phyloP scores from a whole-genome alignment of 176 grass and related monocot genomes.

The Hordeum marinum region DNA sequence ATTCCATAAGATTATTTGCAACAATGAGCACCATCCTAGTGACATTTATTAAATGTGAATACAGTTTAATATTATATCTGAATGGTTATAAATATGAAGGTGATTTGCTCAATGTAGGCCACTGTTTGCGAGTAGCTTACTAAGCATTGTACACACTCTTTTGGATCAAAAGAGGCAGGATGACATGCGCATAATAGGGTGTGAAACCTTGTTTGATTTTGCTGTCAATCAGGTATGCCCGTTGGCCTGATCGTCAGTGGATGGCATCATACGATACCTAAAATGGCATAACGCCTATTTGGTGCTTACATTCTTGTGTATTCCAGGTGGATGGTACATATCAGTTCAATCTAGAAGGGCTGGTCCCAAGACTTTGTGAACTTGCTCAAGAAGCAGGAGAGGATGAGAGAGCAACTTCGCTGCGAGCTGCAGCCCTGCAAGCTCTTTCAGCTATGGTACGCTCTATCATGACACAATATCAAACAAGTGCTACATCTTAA shows the following conservation, averaged over 20 bases:
- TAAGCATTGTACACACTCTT: slow-evolving; percentile 85
- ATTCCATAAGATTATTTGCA: background rate
- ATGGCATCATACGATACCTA: slow-evolving; percentile 7
- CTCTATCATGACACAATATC: slow-evolving; percentile 8
- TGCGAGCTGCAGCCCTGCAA: slow-evolving; percentile 69
- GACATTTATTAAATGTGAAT: background rate
- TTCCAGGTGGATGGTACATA: slow-evolving; percentile 91
- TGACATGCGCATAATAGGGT: slow-evolving; percentile 80
- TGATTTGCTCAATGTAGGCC: slow-evolving; percentile 62
- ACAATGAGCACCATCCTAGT: slow-evolving; percentile 1
- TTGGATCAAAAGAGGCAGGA: slow-evolving; percentile 93
- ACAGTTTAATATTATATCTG: slow-evolving; percentile 20
- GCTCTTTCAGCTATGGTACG: slow-evolving; percentile 88
- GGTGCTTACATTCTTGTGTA: slow-evolving; percentile 30
- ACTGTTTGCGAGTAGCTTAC: slow-evolving; percentile 86
- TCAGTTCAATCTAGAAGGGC: slow-evolving; percentile 95
- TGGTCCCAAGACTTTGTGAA: slow-evolving; percentile 84
- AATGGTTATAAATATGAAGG: background rate
- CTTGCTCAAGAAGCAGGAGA: slow-evolving; percentile 85
- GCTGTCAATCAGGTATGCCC: slow-evolving; percentile 74
- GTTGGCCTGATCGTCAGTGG: background rate
- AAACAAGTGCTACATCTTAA: background rate
- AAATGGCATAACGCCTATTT: background rate
- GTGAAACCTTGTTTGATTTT: slow-evolving; percentile 99
- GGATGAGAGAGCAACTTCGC: slow-evolving; percentile 42